Percentiles rank a stretch among this genome's conserved stretches.
Evolutionary conservation across 768 basidiomycete species (phyloP).

Genomic region (Russula griseocarnosa): DNA sequence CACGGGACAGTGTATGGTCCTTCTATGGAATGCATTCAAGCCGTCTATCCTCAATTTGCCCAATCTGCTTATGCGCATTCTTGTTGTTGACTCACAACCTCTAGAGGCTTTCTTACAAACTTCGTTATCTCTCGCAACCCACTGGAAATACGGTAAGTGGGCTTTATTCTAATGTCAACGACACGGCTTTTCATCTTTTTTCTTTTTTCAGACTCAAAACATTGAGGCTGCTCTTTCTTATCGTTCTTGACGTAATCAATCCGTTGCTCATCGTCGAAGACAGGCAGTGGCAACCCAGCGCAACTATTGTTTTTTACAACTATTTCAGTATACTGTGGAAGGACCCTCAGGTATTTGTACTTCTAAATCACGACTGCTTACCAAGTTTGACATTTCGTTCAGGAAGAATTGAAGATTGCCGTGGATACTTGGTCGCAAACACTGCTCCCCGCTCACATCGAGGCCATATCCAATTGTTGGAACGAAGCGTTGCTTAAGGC

Average conservation of each 20-base stretch:
- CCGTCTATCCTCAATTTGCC: constrained; percentile 52
- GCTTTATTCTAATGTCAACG: neutral
- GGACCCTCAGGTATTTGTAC: constrained; percentile 50
- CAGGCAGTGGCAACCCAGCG: constrained; percentile 62
- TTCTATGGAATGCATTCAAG: constrained; percentile 59
- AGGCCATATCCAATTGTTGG: constrained; percentile 65
- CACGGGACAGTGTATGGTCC: constrained; percentile 53
- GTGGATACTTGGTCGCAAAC: constrained; percentile 56
- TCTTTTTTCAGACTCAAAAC: constrained; percentile 44
- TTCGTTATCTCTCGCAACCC: constrained; percentile 37
- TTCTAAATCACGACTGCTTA: neutral
- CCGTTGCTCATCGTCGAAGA: constrained; percentile 59
- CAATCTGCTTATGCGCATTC: constrained; percentile 51
- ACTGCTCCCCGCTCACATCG: constrained; percentile 61
- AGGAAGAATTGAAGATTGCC: constrained; percentile 68
- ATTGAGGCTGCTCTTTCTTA: constrained; percentile 54
- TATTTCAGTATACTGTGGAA: constrained; percentile 64
- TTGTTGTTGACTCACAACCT: constrained; percentile 61
- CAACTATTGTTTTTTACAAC: constrained; percentile 53
- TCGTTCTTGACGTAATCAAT: constrained; percentile 62
- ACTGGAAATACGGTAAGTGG: constrained; percentile 52
- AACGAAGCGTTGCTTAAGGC: constrained; percentile 54
- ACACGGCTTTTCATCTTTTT: constrained; percentile 4
- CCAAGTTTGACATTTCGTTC: neutral
- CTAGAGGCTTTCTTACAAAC: constrained; percentile 49